Evolutionary conservation across 805 yeast genomes (phyloP), one percentile per base, ranked within the genome.

Genomic region (Hanseniaspora nectarophila): DNA sequence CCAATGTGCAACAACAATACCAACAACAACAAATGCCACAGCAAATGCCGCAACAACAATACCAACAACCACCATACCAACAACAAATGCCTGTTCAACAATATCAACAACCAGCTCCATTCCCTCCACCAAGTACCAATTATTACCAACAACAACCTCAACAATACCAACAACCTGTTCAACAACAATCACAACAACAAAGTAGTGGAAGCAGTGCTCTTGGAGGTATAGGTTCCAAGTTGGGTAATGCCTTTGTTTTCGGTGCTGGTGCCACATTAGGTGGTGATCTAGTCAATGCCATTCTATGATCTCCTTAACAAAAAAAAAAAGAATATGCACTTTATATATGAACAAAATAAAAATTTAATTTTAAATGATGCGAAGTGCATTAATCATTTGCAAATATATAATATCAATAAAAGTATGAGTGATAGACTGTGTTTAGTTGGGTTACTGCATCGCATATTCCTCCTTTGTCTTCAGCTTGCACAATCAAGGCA

Each of bases 251-350:
- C n/a, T 89, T 94, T 33, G 78, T 89, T 45, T 90, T 87, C 58
- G 97, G 97, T 67, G 96, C 95, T 9, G 97, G 97, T 72, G 95
- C 97, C 37, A 82, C 95, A 1, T 72, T 89, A 51, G 97, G 97
- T 62, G 75, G 85, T 43, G 87, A 84, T 60, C 60, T 90, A 48
- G 85, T 89, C 38, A 79, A 83, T 61, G 74, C 85, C 40, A 82
- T 85, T 55, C 80, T 82, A 59, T 80, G 67, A 63, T 15, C 21
- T 10, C 21, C 13, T 15, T n/a, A n/a, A n/a, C 37, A 23, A 23
- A 18, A 18, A 15, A 2, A 16, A 24, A 3, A 10, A 31, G 13
- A 13, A 32, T 9, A 31, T 18, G 23, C 5, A 5, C 21, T 43
- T 18, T 43, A 29, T 29, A 13, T 43, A 20, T 20, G 5, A 13